phyloP scores from a whole-genome alignment of 169 alveolate species.

The Plasmodium sp. region DNA sequence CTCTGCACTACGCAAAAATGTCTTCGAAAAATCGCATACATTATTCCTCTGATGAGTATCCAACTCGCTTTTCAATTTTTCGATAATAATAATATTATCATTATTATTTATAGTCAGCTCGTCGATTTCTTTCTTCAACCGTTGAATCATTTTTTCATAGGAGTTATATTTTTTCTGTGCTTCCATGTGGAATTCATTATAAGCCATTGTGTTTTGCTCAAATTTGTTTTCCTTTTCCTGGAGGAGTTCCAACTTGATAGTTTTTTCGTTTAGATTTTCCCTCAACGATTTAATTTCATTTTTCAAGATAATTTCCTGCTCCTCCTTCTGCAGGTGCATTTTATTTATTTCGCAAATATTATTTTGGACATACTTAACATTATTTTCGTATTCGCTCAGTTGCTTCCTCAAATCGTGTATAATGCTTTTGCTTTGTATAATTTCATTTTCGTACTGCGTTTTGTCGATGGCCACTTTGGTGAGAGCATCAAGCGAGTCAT shows the following conservation, averaged over 20 bases:
- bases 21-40: not conserved
- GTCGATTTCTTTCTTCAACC: slow-evolving; percentile 55
- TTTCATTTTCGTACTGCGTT: slow-evolving; percentile 71
- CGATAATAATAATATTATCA: slow-evolving; percentile 58
- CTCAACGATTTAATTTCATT: slow-evolving; percentile 67
- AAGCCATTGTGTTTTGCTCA: slow-evolving; percentile 22
- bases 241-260: slow-evolving; percentile 33
- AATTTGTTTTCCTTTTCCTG: slow-evolving; percentile 57
- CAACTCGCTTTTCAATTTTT: slow-evolving; percentile 39
- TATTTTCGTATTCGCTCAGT: slow-evolving; percentile 35
- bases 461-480: slow-evolving; percentile 73
- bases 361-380: slow-evolving; percentile 38
- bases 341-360: slow-evolving; percentile 56
- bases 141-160: slow-evolving; percentile 34
- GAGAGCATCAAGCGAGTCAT: slow-evolving; percentile 66
- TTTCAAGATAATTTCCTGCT: slow-evolving; percentile 38
- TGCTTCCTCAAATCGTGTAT: slow-evolving; percentile 47
- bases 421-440: slow-evolving; percentile 51
- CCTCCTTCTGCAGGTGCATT: slow-evolving; percentile 38
- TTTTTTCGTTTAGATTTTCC: slow-evolving; percentile 71
- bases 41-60: slow-evolving; percentile 1
- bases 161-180: slow-evolving; percentile 66
- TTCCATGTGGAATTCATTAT: slow-evolving; percentile 57
- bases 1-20: not conserved
- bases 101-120: slow-evolving; percentile 57